A percentile compares a stretch with the other conserved stretches of the same genome.
phyloP scores from a whole-genome alignment of 345 rosid species.

The Anastatica hierochuntica region DNA sequence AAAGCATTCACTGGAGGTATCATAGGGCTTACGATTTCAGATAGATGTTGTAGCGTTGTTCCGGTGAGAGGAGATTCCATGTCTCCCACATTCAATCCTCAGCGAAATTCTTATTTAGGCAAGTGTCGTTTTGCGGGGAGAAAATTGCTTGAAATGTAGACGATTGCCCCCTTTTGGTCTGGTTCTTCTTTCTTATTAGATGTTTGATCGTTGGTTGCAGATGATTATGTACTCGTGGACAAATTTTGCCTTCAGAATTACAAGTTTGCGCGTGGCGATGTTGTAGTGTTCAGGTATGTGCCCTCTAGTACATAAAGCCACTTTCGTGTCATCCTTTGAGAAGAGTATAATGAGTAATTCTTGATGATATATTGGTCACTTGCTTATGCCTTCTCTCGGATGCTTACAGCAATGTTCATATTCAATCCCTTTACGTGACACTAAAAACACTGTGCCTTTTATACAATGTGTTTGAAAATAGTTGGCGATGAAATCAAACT shows the following conservation, averaged over 20 bases:
- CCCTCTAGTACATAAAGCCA: not conserved
- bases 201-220: slow-evolving; percentile 39
- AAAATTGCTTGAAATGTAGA: not conserved
- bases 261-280: slow-evolving; percentile 74
- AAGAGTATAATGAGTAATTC: not conserved
- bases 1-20: slow-evolving; percentile 46
- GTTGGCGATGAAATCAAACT: not conserved
- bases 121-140: not conserved
- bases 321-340: not conserved
- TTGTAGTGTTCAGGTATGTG: slow-evolving; percentile 58
- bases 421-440: too few species aligned
- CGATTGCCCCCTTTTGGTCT: not conserved
- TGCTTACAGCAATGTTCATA: too few species aligned
- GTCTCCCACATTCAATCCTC: slow-evolving; percentile 74
- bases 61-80: slow-evolving; percentile 62
- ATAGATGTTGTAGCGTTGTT: slow-evolving; percentile 48
- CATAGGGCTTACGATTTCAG: slow-evolving; percentile 54
- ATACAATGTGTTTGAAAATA: not conserved
- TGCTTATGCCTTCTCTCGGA: too few species aligned
- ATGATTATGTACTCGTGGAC: slow-evolving; percentile 71
- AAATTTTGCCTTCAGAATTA: slow-evolving; percentile 65
- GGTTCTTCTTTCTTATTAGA: slow-evolving; percentile 5
- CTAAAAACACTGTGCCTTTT: not conserved
- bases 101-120: slow-evolving; percentile 26
- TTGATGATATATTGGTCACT: not conserved